Evolutionary conservation across 2,329 filamentous ascomycete species (phyloP).

Genomic region (Claviceps digitariae): DNA sequence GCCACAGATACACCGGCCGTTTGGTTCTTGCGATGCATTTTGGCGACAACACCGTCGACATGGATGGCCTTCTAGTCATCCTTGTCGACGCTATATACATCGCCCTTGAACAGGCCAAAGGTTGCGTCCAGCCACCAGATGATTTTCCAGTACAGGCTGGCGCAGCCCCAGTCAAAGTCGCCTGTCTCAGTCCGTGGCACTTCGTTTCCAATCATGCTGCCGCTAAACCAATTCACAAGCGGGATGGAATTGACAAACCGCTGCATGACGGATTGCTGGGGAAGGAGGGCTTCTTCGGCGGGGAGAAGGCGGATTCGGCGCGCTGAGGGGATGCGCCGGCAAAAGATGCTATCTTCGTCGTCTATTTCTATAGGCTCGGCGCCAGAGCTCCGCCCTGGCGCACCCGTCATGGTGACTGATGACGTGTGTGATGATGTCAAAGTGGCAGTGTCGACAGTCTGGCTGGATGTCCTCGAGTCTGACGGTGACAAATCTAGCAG

Average conservation of each 20-base stretch:
- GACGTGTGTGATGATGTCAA: slow-evolving; percentile 29
- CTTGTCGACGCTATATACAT: slow-evolving; percentile 43
- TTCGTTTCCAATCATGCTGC: slow-evolving; percentile 59
- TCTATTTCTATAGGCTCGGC: slow-evolving; percentile 17
- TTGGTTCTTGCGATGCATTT: neutral
- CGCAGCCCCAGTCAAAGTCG: slow-evolving; percentile 61
- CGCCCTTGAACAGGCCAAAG: slow-evolving; percentile 45
- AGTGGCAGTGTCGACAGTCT: slow-evolving; percentile 44
- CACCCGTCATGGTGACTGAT: slow-evolving; percentile 30
- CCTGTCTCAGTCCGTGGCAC: slow-evolving; percentile 61
- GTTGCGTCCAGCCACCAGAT: slow-evolving; percentile 49
- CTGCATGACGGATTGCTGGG: slow-evolving; percentile 51
- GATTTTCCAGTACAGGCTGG: slow-evolving; percentile 54
- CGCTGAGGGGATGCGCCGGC: slow-evolving; percentile 52
- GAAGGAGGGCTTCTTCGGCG: slow-evolving; percentile 56
- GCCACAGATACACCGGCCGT: neutral
- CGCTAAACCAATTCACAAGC: slow-evolving; percentile 58
- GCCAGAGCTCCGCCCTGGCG: slow-evolving; percentile 7
- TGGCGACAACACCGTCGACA: neutral
- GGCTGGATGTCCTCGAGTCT: slow-evolving; percentile 36
- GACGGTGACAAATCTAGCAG: slow-evolving; percentile 28
- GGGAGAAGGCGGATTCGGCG: slow-evolving; percentile 52
- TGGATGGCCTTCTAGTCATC: slow-evolving; percentile 31
- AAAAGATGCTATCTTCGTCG: slow-evolving; percentile 31
- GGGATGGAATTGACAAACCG: slow-evolving; percentile 52